These are phyloP conservation scores for Euphorbia peplus DNA, from an alignment of 345 rosid species.

Conservation along the genomic window DNA sequence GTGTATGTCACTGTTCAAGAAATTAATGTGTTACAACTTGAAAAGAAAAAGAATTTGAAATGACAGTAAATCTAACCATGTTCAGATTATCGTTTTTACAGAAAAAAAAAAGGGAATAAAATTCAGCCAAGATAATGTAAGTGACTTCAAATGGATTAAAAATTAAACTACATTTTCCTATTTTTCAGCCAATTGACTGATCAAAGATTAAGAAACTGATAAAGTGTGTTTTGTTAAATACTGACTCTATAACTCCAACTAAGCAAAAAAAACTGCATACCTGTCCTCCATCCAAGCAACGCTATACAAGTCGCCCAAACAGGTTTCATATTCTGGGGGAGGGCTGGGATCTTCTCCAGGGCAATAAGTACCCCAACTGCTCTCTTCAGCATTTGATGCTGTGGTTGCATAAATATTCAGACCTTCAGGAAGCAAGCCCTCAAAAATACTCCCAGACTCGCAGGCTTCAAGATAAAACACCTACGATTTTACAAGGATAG, in stretches of 20 bases:
- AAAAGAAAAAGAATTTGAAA: neutral
- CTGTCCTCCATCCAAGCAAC: conserved; percentile 99
- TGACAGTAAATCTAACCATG: neutral
- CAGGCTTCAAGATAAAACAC: conserved; percentile 99
- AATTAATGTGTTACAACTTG: neutral
- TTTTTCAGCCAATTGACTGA: neutral
- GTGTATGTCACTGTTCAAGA: conserved; percentile 71
- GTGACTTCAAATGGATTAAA: neutral
- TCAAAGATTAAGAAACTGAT: neutral
- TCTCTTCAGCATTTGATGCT: conserved; percentile 87
- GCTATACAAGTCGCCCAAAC: conserved; percentile 97
- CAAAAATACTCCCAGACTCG: conserved; percentile 98
- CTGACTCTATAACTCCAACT: neutral
- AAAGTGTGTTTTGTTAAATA: neutral
- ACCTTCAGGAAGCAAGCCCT: conserved; percentile 91
- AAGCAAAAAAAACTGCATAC: conserved; percentile 32
- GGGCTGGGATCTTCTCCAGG: conserved; percentile 90
- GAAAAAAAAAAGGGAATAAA: neutral
- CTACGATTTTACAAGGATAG: conserved; percentile 38
- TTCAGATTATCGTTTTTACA: neutral
- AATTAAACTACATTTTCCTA: neutral
- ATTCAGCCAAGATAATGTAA: neutral
- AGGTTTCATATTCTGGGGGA: conserved; percentile 89
- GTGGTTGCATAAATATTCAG: conserved; percentile 94
- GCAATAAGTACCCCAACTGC: conserved; percentile 98